Evolutionary conservation across 2,329 filamentous ascomycete genomes (phyloP), one percentile per base, ranked within the genome.

Genomic region (Aspergillus viridinutans): DNA sequence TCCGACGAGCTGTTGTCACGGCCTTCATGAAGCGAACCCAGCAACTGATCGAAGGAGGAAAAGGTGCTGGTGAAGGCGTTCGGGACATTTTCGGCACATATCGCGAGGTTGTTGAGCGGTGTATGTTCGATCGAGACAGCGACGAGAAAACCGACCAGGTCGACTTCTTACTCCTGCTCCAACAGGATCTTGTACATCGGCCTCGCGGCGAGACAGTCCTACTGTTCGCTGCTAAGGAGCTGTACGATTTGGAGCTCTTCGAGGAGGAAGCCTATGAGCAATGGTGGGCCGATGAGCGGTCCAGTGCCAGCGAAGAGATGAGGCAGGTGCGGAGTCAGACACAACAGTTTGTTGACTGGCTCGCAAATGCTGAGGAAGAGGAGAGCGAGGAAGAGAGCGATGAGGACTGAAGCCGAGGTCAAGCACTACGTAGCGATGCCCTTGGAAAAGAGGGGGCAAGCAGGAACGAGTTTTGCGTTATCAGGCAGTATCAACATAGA

Each of bases 231-330:
- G 83, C 91, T 64, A 94, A 95, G 76, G 90, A 92, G 73, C 80
- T 97, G 52, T 95, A 96, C 70, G 85, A 89, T 63, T 75, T 89
- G 50, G 94, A 97, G 63, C 82, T 96, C 17, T 76, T 97, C 1
- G 91, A 96, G 70, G 91, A 96, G 68, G 92, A 97, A 45, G 92
- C 89, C 0, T 90, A 96, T 63, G 77, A 93, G 66, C 83, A 83
- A 50, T 99, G 94, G 94, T 97, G 92, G 92, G 83, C 80, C 21
- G 88, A 96, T 71, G 81, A 83, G 74, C 81, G 86, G 67, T 87
- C 88, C 5, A 82, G 76, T 25, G 86, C 85, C 55, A 85, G 80
- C 14, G 88, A 89, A 55, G 83, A 84, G 53, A 85, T 97, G 86
- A 75, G 75, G 58, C 82, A 77, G 51, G 84, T 97, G 17, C 87